Evolutionary conservation across 2,329 filamentous ascomycete species (phyloP), one percentile per base, ranked within the genome.

Genomic region (Fusarium transvaalense): DNA sequence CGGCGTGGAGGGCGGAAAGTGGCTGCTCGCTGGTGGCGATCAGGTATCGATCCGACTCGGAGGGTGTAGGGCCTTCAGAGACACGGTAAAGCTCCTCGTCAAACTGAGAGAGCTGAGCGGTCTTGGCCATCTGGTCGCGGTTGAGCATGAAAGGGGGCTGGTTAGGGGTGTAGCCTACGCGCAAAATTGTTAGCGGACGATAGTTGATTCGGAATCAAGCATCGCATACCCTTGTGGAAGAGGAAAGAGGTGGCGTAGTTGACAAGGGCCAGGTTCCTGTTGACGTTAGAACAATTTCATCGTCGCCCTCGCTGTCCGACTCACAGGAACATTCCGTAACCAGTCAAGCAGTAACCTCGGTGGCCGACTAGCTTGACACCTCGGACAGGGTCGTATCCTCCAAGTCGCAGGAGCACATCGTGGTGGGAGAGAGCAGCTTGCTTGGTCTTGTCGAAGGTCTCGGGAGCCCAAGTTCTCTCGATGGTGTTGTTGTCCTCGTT

Each of bases 31-130:
- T 96, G 61, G 94, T 97, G 15, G 93, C 93, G 73, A 86, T 86
- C 47, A 86, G 79, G 72, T 91, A 90, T 83, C 97, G 97, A 82
- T 98, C 96, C 51, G 92, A 93, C 74, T 93, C 88, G 69, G 93
- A 93, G 73, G 93, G 88, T 67, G 93, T 89, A 74, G 97, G 93
- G 61, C 93, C 92, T 78, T 92, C 91, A 71, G 95, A 89, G 25
- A 99, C 95, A 83, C 98, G 98, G 86, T 99, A 99, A 52, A 99
- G 84, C 80, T 98, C 95, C 79, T 98, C 96, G 76, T 99, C 96
- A 76, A 99, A 99, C 76, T 97, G 92, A 72, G 96, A 94, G 27
- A 99, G 89, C 82, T 99, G 96, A 4, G 96, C 96, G 0, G 96
- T 99, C 85, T 98, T 98, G 64, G 92, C 94, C 96, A 99, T 99